These are phyloP conservation scores for Diplocarpon rosae DNA, from an alignment of 2,329 filamentous ascomycete species.

Conservation along the genomic window DNA sequence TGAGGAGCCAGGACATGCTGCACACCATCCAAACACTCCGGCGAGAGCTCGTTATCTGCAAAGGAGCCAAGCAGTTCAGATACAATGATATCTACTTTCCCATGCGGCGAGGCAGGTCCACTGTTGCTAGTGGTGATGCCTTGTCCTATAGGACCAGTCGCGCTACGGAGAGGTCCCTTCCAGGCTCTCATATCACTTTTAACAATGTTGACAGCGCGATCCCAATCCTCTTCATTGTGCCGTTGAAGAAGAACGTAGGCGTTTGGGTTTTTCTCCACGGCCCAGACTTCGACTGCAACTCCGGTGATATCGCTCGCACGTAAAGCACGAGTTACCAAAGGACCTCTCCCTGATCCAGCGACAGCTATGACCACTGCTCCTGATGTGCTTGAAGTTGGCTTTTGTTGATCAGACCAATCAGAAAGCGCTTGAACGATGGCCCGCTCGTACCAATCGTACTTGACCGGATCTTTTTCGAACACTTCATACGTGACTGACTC, in stretches of 20 bases:
- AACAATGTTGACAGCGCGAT: conserved; percentile 68
- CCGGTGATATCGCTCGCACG: conserved; percentile 66
- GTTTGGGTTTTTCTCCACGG: conserved; percentile 96
- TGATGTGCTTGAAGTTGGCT: conserved; percentile 60
- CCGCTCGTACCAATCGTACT: conserved; percentile 90
- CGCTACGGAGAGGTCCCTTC: conserved; percentile 60
- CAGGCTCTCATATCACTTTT: conserved; percentile 97
- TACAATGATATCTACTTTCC: conserved; percentile 80
- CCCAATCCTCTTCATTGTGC: conserved; percentile 78
- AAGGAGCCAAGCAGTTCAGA: conserved; percentile 93
- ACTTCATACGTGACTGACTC: conserved; percentile 98
- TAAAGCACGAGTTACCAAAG: conserved; percentile 78
- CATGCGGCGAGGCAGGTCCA: conserved; percentile 36
- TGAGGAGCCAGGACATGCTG: conserved; percentile 71
- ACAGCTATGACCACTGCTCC: conserved; percentile 78
- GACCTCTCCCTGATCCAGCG: conserved; percentile 84
- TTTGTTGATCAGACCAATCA: conserved; percentile 65
- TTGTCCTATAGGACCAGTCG: conserved; percentile 25
- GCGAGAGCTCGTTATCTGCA: conserved; percentile 91
- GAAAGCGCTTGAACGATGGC: conserved; percentile 70
- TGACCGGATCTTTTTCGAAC: conserved; percentile 96
- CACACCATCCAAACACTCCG: conserved; percentile 92
- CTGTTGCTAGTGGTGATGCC: conserved; percentile 25
- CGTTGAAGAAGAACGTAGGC: conserved; percentile 86
- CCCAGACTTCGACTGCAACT: conserved; percentile 77